Evolutionary conservation across 202 grass and related monocot species (phyloP), one percentile per base, ranked within the genome.

Genomic region (Setaria italica): DNA sequence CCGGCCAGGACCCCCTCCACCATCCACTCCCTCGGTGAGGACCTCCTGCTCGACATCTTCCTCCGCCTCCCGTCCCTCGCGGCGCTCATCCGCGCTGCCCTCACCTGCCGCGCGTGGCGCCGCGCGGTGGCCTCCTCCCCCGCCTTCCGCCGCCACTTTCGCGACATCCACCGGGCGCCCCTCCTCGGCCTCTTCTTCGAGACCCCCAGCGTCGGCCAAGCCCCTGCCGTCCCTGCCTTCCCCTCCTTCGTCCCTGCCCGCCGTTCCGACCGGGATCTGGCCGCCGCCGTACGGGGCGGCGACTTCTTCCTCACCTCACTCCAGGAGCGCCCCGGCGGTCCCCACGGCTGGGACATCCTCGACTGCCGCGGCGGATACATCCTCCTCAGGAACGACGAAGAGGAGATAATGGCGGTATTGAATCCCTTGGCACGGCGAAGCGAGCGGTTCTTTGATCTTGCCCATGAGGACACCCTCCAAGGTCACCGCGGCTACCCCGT

Each of bases 21-120:
- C 46, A 72, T 72, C 21, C 45, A 32, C 20, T n/a, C 46, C 46
- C 25, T 85, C 29, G 20, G 13, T 9, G 54, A 71, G 30, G 75
- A 85, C 42, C 67, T 85, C 65, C 65, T 85, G 17, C 65, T 51
- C 12, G 11, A 4, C 17, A 85, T 87, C 85, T 77, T 82, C 79
- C 63, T 87, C 32, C 33, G 32, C 50, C 63, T 85, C 64, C 73
- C 64, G 4, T 78, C 64, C 7, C 64, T 85, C 50, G 83, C 83
- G 21, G 33, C 50, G 49, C 83, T 77, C 37, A 17, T 85, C 15
- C 62, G 62, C 48, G 72, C 54, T 43, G 72, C 79, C 15, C 34
- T 30, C n/a, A 42, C 77, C 46, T 80, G 58, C 66, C 65, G 9
- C 11, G 5, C 49, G 64, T 81, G 65, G 66, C n/a, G 35, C 57